Percentiles rank a stretch among this genome's conserved stretches.
These are phyloP conservation scores for Solanum ossicruentum DNA, from an alignment of 257 asterid genomes.

Conservation along the genomic window DNA sequence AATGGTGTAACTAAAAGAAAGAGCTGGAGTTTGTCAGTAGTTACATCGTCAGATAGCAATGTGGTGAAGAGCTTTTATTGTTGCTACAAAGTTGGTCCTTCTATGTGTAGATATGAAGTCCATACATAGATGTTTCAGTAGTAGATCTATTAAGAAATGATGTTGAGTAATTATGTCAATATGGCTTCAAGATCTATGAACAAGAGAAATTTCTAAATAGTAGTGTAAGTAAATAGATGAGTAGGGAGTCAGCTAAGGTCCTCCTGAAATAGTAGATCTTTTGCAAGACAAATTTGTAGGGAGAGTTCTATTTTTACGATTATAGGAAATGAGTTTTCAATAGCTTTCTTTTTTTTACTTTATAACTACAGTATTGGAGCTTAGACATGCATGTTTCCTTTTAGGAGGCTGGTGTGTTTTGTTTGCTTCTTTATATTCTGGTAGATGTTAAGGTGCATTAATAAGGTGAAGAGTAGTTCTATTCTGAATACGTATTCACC, in stretches of 20 bases:
- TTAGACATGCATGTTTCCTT: background rate
- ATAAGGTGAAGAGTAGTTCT: background rate
- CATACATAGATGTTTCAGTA: background rate
- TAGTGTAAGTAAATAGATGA: background rate
- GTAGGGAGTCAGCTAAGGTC: background rate
- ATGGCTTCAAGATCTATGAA: background rate
- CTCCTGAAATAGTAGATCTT: background rate
- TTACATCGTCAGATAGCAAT: background rate
- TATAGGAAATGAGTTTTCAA: background rate
- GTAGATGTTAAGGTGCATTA: background rate
- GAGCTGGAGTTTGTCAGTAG: background rate
- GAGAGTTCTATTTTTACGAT: background rate
- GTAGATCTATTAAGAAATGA: background rate
- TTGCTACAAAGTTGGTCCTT: background rate
- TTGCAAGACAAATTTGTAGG: background rate
- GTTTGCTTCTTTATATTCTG: background rate
- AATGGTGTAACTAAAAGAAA: background rate
- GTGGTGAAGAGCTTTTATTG: background rate
- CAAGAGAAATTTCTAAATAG: background rate
- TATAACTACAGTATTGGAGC: background rate
- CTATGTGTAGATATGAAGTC: background rate
- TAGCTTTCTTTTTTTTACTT: background rate
- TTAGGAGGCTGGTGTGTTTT: background rate
- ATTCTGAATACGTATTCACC: background rate
- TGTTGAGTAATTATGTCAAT: background rate